These are phyloP conservation scores for Exsudoporus frostii DNA, from an alignment of 768 basidiomycete genomes.

Conservation along the genomic window DNA sequence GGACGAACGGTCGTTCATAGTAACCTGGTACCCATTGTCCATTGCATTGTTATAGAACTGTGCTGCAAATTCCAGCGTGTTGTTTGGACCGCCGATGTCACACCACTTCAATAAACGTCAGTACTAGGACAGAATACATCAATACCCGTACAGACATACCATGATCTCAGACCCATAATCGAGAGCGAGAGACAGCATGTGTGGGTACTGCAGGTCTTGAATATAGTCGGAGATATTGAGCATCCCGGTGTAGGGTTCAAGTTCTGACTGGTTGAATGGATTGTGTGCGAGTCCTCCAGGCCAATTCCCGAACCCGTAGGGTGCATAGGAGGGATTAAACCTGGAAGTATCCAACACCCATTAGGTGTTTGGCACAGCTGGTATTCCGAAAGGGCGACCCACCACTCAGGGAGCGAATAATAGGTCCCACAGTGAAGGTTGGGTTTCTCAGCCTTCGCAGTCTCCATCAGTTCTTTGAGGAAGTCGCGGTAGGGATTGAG, in stretches of 20 bases:
- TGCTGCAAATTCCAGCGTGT: conserved; percentile 42
- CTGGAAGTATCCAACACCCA: conserved; percentile 22
- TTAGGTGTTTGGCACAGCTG: neutral
- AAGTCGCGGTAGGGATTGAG: conserved; percentile 53
- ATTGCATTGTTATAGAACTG: conserved; percentile 45
- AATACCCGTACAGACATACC: conserved; percentile 28
- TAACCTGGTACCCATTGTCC: conserved; percentile 43
- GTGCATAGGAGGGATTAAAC: conserved; percentile 53
- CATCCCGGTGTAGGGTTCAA: conserved; percentile 55
- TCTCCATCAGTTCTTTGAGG: conserved; percentile 46
- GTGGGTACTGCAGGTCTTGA: conserved; percentile 47
- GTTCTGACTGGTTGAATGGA: conserved; percentile 41
- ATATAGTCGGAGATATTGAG: conserved; percentile 50
- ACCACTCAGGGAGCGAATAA: conserved; percentile 57
- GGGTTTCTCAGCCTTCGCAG: conserved; percentile 49
- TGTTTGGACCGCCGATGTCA: conserved; percentile 53
- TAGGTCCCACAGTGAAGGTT: conserved; percentile 55
- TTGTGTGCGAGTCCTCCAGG: conserved; percentile 56
- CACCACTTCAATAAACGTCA: conserved; percentile 43
- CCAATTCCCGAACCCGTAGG: conserved; percentile 49
- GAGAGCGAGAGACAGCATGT: conserved; percentile 48
- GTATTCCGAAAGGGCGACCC: conserved; percentile 1
- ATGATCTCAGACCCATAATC: conserved; percentile 54
- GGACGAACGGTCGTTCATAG: conserved; percentile 41
- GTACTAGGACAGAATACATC: neutral